phyloP scores from a whole-genome alignment of 2,329 filamentous ascomycete genomes.

The Pseudocercospora crystallina region DNA sequence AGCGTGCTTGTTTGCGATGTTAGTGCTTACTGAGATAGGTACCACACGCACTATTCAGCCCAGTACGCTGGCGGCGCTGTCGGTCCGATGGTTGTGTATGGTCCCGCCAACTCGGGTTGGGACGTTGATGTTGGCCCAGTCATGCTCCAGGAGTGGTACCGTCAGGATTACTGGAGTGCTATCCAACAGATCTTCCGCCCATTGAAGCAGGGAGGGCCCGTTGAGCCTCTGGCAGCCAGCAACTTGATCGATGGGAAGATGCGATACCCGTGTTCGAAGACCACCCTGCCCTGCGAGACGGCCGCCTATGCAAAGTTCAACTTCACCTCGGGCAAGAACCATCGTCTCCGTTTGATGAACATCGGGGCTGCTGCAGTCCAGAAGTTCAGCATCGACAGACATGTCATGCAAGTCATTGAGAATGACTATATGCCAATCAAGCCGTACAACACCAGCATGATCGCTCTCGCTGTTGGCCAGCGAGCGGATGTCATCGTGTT shows the following conservation, averaged over 20 bases:
- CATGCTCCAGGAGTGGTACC: constrained; percentile 41
- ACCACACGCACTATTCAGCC: constrained; percentile 26
- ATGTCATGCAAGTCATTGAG: constrained; percentile 57
- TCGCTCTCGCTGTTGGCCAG: constrained; percentile 63
- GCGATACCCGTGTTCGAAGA: no score
- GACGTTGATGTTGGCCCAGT: constrained; percentile 39
- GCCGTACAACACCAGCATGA: constrained; percentile 61
- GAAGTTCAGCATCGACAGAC: constrained; percentile 55
- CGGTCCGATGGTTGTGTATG: constrained; percentile 41
- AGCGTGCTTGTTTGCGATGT: background rate
- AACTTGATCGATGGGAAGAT: constrained; percentile 20
- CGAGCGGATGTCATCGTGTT: constrained; percentile 48
- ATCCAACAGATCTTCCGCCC: constrained; percentile 22
- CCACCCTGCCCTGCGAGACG: no score
- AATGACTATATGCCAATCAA: constrained; percentile 63
- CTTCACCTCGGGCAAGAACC: constrained; percentile 37
- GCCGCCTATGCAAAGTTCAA: constrained; percentile 33
- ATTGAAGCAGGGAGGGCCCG: constrained; percentile 29
- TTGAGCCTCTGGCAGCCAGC: constrained; percentile 23
- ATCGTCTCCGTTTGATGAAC: constrained; percentile 48
- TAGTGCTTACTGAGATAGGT: background rate
- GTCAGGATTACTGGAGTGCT: constrained; percentile 30
- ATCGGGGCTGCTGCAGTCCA: constrained; percentile 37
- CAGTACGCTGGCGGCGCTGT: constrained; percentile 31
- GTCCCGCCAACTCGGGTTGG: constrained; percentile 32